Evolutionary conservation across 2,329 filamentous ascomycete species (phyloP).

Genomic region (Diaporthe sp.): DNA sequence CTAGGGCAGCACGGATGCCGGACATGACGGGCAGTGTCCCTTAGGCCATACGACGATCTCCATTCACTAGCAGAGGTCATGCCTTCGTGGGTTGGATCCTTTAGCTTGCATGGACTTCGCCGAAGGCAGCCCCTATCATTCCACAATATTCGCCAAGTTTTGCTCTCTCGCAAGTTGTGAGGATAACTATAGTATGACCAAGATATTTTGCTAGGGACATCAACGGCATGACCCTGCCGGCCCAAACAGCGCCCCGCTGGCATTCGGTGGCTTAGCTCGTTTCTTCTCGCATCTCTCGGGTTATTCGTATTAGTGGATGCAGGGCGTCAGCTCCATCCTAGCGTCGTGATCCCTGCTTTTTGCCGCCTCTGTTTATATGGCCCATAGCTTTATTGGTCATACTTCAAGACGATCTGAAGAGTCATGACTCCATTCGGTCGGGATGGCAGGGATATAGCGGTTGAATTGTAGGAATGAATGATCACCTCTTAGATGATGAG

Average conservation of each 20-base stretch:
- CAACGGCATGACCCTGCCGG: not conserved
- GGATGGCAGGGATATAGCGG: not conserved
- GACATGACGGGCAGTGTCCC: not conserved
- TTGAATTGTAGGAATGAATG: not conserved
- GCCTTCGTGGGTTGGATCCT: too few species aligned
- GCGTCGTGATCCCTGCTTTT: not conserved
- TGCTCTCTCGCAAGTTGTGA: not conserved
- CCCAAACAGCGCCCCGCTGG: not conserved
- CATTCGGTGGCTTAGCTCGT: not conserved
- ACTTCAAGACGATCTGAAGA: not conserved
- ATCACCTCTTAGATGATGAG: not conserved
- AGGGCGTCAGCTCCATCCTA: too few species aligned
- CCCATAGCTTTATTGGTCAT: not conserved
- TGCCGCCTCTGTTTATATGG: not conserved
- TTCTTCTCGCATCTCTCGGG: not conserved
- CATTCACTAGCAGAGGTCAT: not conserved
- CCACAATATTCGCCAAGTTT: too few species aligned
- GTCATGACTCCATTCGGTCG: not conserved
- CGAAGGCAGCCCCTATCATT: not conserved
- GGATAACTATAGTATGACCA: too few species aligned
- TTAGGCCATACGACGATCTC: not conserved
- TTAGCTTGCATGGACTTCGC: not conserved
- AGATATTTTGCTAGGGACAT: not conserved
- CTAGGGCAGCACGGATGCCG: too few species aligned
- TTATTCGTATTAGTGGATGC: not conserved